Evolutionary conservation across 2,329 filamentous ascomycete species (phyloP), one percentile per base, ranked within the genome.

Genomic region (Fusarium paranaense): DNA sequence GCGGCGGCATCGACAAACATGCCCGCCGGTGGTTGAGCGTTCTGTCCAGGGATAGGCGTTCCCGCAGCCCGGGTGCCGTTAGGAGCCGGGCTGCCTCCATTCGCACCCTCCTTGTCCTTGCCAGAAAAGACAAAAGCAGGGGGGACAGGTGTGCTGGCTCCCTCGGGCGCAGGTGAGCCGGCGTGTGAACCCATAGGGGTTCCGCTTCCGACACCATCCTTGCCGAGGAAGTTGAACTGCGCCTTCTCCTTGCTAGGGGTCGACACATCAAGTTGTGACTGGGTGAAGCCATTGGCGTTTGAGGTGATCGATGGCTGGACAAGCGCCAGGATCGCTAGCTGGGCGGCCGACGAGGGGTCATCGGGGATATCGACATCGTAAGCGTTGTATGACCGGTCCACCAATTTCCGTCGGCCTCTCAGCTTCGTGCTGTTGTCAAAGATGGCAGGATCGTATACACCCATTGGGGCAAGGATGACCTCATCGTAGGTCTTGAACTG

Each of bases 401-500:
- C 91, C 25, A 98, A 87, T 78, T 93, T 95, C 74, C 95, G 90
- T 59, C 96, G 91, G 47, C 94, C 92, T 22, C 88, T 86, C 13
- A 98, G 89, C 85, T 99, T 99, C 38, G 89, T 85, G 32, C 89
- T 90, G 77, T 95, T 93, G 80, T 97, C 94, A 76, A 98, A 98
- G 64, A 98, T 93, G 3, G 90, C 86, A 0, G 97, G 96, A 69
- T 96, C 93, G 82, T 97, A 98, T 78, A 95, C 94, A n/a, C 95
- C 95, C 92, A 98, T 95, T 1, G 95, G 93, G 1, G 97, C 93
- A n/a, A 99, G 88, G 76, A 97, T 94, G 25, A 97, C 93, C 82
- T 98, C 97, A 76, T 99, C 97, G 79, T 98, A 99, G 1, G 94
- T 95, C 86, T 98, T 98, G 88, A 98, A 98, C 45, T 92, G 90